These are phyloP conservation scores for Tilletia caries DNA, from an alignment of 1,284 basidiomycete genomes.

Conservation along the genomic window DNA sequence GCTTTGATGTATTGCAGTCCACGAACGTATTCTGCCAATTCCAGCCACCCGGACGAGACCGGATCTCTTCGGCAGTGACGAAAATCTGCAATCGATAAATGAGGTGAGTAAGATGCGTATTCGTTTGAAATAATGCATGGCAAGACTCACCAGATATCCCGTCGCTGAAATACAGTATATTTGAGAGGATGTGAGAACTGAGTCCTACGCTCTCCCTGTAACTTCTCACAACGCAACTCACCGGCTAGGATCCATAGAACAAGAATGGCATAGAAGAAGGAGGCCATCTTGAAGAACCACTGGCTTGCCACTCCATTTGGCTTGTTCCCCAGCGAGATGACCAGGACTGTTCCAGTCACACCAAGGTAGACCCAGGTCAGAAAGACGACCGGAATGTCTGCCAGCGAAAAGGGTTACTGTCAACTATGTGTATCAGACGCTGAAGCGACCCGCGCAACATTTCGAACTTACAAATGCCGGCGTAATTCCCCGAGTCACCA, in stretches of 20 bases:
- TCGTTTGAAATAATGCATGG: too few relatives aligned
- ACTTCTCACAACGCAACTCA: background rate
- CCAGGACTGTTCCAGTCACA: background rate
- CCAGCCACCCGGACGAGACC: background rate
- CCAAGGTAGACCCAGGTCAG: constrained; percentile 15
- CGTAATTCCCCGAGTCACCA: constrained; percentile 6
- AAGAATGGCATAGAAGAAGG: constrained; percentile 17
- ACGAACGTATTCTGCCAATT: constrained; percentile 9
- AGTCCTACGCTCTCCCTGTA: too few relatives aligned
- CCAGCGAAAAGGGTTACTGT: background rate
- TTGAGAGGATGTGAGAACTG: too few relatives aligned
- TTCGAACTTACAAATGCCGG: background rate
- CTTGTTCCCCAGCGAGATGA: constrained; percentile 18
- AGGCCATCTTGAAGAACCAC: constrained; percentile 18
- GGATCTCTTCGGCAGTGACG: background rate
- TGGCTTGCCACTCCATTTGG: constrained; percentile 18
- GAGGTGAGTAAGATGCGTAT: too few relatives aligned
- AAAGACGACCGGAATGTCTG: constrained; percentile 12
- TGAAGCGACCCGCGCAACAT: background rate
- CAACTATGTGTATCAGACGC: too few relatives aligned
- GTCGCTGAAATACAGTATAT: background rate
- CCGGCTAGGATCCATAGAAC: constrained; percentile 10
- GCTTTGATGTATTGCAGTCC: constrained; percentile 5
- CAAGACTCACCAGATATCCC: constrained; percentile 3
- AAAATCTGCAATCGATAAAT: background rate